phyloP scores from a whole-genome alignment of 129 eudicot genomes.

The Dittrichia graveolens region DNA sequence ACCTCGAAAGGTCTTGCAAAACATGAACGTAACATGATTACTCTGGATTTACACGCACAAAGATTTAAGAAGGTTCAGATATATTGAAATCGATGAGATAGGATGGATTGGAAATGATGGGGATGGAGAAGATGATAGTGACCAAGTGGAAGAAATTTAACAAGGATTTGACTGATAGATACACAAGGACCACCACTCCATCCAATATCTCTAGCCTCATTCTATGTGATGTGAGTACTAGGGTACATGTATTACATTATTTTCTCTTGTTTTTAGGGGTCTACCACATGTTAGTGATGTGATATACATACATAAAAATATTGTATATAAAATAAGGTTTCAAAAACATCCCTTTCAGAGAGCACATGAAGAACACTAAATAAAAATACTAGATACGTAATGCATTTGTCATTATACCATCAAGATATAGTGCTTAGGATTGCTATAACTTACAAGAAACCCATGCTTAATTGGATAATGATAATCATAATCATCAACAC shows the following conservation, averaged over 20 bases:
- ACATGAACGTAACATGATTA: conserved; percentile 14
- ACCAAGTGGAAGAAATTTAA: conserved; percentile 35
- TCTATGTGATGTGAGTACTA: conserved; percentile 18
- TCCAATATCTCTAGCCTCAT: conserved; percentile 24
- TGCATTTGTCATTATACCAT: background rate
- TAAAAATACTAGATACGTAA: no score
- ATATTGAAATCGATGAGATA: conserved; percentile 16
- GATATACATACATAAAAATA: background rate
- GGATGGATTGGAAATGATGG: conserved; percentile 35
- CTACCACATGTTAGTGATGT: conserved; percentile 35
- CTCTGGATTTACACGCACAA: background rate
- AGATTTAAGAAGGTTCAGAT: conserved; percentile 21
- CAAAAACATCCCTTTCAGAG: background rate
- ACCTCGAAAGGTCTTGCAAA: background rate
- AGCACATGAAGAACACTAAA: no score
- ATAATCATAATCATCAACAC: background rate
- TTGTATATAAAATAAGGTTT: background rate
- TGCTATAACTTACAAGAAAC: conserved; percentile 1
- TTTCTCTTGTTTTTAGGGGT: conserved; percentile 24
- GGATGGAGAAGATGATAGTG: conserved; percentile 36
- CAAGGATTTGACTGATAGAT: conserved; percentile 29
- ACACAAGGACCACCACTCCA: conserved; percentile 8
- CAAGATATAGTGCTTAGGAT: background rate
- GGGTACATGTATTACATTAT: conserved; percentile 30
- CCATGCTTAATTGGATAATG: background rate